phyloP scores from a whole-genome alignment of 2,329 filamentous ascomycete genomes.

The Cladosporium colombiae region DNA sequence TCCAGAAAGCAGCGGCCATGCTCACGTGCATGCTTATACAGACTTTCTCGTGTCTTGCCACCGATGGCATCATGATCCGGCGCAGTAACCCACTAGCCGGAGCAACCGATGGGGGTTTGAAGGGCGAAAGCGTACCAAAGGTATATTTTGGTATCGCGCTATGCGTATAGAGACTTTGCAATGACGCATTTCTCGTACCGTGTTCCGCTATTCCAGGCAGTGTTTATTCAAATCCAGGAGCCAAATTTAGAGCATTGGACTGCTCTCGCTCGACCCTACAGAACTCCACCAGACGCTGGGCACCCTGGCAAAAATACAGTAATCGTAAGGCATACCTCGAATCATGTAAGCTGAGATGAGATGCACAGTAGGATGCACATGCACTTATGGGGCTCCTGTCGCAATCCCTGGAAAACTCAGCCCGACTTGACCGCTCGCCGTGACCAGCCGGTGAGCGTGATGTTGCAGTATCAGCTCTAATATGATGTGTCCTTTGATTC shows the following conservation, averaged over 20 bases:
- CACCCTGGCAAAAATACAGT: not conserved
- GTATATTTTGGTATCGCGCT: not conserved
- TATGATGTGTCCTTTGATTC: not conserved
- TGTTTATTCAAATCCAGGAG: not conserved
- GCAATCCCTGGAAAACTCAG: not conserved
- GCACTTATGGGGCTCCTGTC: not conserved
- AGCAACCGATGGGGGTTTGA: not conserved
- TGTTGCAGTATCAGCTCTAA: not conserved
- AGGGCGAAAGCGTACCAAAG: not conserved
- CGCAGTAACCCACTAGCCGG: not conserved
- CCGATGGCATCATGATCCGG: not conserved
- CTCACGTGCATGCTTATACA: not conserved
- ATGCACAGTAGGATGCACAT: not conserved
- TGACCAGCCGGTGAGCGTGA: not conserved
- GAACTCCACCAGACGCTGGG: not conserved
- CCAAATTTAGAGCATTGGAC: not conserved
- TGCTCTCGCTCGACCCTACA: not conserved
- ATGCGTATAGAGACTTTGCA: not conserved
- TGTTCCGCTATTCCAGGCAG: not conserved
- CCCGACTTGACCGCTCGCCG: not conserved
- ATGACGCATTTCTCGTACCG: not conserved
- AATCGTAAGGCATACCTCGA: not conserved
- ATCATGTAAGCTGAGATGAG: not conserved
- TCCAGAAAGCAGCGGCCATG: not conserved
- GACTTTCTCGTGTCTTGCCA: constrained; percentile 7